Conservation (phyloP, 1,284 basidiomycete species). For the Cutaneotrichosporon dermatis region DNA sequence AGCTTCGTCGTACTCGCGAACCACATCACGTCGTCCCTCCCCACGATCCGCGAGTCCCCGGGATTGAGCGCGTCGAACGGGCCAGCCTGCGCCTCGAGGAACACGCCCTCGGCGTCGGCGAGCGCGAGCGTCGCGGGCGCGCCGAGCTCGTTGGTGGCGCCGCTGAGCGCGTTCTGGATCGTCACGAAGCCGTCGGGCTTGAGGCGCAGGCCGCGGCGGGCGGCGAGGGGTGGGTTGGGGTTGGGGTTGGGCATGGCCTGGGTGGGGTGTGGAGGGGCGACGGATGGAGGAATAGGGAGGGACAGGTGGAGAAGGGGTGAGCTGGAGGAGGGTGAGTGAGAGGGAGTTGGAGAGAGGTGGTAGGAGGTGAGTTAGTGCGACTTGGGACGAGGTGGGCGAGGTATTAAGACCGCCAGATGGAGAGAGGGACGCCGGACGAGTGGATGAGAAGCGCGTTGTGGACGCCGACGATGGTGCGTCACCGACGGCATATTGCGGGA, state of each 20-base stretch:
- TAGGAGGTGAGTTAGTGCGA: too few species aligned
- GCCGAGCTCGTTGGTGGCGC: conserved; percentile 1
- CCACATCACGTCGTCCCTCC: conserved; percentile 29
- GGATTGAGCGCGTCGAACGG: conserved; percentile 25
- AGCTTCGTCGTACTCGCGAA: conserved; percentile 39
- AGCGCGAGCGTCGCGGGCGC: conserved; percentile 24
- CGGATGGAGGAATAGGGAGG: neutral
- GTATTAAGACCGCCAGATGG: too few species aligned
- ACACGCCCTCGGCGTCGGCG: conserved; percentile 14
- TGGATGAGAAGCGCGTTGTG: too few species aligned
- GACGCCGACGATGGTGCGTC: too few species aligned
- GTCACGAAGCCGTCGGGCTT: conserved; percentile 2
- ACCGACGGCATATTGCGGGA: too few species aligned
- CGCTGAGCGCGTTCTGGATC: conserved; percentile 21
- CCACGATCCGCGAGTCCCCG: neutral
- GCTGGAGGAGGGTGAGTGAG: too few species aligned
- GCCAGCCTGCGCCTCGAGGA: conserved; percentile 24
- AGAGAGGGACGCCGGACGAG: too few species aligned
- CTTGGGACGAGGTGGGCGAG: too few species aligned
- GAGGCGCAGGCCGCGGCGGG: neutral
- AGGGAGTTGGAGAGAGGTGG: too few species aligned
- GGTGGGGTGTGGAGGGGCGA: too few species aligned
- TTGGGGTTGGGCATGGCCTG: neutral
- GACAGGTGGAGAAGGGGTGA: too few species aligned
- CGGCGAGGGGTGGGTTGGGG: neutral